Conservation (phyloP, 495 filamentous ascomycete species). For the Oidiodendron maius region DNA sequence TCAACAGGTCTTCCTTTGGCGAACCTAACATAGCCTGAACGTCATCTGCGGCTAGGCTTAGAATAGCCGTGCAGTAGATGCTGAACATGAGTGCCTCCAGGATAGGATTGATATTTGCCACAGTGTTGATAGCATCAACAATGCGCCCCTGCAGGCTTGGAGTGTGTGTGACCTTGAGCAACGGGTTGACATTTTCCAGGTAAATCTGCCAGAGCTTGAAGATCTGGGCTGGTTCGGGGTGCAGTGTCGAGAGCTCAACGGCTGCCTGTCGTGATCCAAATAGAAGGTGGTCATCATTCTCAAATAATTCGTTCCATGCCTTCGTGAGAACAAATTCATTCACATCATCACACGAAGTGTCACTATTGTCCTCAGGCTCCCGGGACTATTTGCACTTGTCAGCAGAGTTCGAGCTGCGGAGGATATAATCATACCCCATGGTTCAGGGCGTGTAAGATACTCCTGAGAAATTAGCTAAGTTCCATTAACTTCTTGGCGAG, state of each 20-base stretch:
- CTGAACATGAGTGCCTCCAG: constrained; percentile 45
- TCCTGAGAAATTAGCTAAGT: constrained; percentile 27
- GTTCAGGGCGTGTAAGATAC: constrained; percentile 44
- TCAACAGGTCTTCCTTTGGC: constrained; percentile 35
- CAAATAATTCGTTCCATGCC: constrained; percentile 8
- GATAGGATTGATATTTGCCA: constrained; percentile 37
- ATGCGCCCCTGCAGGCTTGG: constrained; percentile 50
- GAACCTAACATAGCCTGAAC: constrained; percentile 39
- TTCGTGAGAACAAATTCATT: constrained; percentile 8
- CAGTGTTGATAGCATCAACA: constrained; percentile 29
- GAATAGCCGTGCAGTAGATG: constrained; percentile 45
- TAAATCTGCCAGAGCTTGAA: constrained; percentile 67
- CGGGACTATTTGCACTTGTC: constrained; percentile 9
- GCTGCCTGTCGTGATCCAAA: constrained; percentile 9
- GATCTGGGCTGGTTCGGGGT: constrained; percentile 63
- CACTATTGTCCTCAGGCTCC: constrained; percentile 11
- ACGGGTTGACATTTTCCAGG: constrained; percentile 60
- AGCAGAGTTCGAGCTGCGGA: constrained; percentile 3
- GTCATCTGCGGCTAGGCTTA: constrained; percentile 41
- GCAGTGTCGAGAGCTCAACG: constrained; percentile 32
- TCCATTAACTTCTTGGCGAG: constrained; percentile 11
- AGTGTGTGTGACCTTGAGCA: constrained; percentile 63
- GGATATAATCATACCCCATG: constrained; percentile 32
- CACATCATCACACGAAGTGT: constrained; percentile 13
- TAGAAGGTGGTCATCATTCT: constrained; percentile 25